Evolutionary conservation across 106 monocot genomes (phyloP), one percentile per base, ranked within the genome.

Genomic region (Narthecium ossifragum): DNA sequence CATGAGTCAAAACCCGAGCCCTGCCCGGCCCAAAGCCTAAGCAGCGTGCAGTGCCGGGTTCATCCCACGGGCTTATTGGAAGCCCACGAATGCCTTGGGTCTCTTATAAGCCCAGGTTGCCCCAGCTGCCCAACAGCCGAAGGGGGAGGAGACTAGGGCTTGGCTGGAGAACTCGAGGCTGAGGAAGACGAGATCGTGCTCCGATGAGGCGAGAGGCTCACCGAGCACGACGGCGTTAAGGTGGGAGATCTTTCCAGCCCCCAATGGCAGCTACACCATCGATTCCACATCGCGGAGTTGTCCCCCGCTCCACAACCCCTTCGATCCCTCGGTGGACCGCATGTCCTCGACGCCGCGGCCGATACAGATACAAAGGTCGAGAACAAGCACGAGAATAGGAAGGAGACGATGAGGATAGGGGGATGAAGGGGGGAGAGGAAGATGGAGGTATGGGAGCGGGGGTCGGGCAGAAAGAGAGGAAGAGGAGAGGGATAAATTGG

Each of bases 201-300:
- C 91, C 59, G 87, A 91, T 28, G 74, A 66, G 24, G 78, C 98
- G 37, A 88, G 76, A 2, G 84, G 64, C 64, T 91, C 98, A 13
- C 91, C 88, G 22, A 91, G 81, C 14, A 88, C 61, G 34, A 88
- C 74, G 51, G 98, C 98, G 84, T 91, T 98, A 58, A 85, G 80
- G 3, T 64, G 56, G 25, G 75, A 62, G 57, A 98, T 85, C 65
- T 55, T 75, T 0, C 90, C 86, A 10, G 96, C 90, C 33, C 86
- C 90, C 34, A 78, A 86, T 23, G 96, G 96, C 6, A 80, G 54
- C 52, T 53, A 46, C 6, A 76, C 27, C 81, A 90, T 72, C 34
- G 90, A 84, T 51, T 79, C 96, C 37, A 90, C 80, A 58, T 90
- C 86, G 27, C 86, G 86, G 59, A 86, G 90, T 62, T 70, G 70